Evolutionary conservation across 140 eudicot species (phyloP), one percentile per base, ranked within the genome.

Genomic region (Ambrosia hybrid): DNA sequence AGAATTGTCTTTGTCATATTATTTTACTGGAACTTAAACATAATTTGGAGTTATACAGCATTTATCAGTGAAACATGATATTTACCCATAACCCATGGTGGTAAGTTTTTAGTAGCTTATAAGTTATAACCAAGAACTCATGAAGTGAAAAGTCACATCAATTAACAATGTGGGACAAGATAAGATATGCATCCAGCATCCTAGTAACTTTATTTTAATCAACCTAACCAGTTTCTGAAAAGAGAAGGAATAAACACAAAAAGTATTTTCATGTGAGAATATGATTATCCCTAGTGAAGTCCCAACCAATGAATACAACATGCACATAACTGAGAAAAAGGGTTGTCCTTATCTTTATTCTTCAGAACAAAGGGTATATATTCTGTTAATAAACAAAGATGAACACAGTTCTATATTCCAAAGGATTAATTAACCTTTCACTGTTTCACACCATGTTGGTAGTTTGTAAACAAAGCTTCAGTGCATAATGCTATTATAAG

Each of bases 181-280:
- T n/a, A 53, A 33, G 51, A 53, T 34, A 69, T 39, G 0, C 26
- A 21, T 21, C 26, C 26, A 21, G 41, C 21, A 5, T 16, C 65
- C 62, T 37, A 70, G 39, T 10, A 70, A 17, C 3, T 43, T 57
- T 16, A 55, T 57, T 57, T 58, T 21, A 43, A 72, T 57, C 67
- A 55, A 53, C 65, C 75, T 51, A 70, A 70, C 12, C 64, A 53
- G 65, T 51, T 48, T 60, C 62, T 51, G 62, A 73, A 73, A 61
- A 72, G 48, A 73, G 49, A 61, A 36, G 6, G 58, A 73, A 48
- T 48, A 48, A 49, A 51, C 60, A 9, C 13, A 51, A 3, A 45
- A 3, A 57, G 17, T 34, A 70, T 43, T 11, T 72, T 68, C 30
- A 68, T 48, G 55, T 66, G 45, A 43, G 52, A 21, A 21, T 21